Evolutionary conservation across 805 yeast species (phyloP).

Genomic region (Lipomyces oligophaga): DNA sequence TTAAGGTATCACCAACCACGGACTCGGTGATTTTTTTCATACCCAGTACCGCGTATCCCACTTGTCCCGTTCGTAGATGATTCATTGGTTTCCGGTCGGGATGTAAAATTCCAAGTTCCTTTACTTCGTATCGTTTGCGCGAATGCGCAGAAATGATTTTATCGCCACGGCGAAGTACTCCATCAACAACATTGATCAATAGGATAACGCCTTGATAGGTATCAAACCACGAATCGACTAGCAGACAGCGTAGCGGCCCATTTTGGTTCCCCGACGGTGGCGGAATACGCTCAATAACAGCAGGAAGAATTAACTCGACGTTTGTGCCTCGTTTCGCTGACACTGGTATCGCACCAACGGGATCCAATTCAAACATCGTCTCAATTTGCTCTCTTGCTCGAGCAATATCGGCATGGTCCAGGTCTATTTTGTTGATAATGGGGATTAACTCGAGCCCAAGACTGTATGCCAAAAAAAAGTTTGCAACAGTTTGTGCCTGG

Average conservation of each 20-base stretch:
- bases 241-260: conserved; percentile 62
- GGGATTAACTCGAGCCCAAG: conserved; percentile 80
- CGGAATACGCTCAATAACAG: conserved; percentile 76
- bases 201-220: conserved; percentile 86
- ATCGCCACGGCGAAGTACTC: conserved; percentile 67
- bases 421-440: conserved; percentile 85
- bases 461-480: conserved; percentile 83
- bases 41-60: conserved; percentile 91
- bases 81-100: conserved; percentile 75
- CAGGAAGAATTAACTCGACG: conserved; percentile 74
- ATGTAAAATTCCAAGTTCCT: conserved; percentile 93
- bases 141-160: conserved; percentile 76
- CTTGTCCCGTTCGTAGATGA: conserved; percentile 78
- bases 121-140: conserved; percentile 70
- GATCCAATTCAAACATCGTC: conserved; percentile 71
- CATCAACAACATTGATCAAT: conserved; percentile 81
- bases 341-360: conserved; percentile 71
- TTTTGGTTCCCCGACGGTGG: conserved; percentile 57
- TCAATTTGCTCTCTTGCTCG: conserved; percentile 82
- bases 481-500: conserved; percentile 97
- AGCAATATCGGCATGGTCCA: conserved; percentile 80
- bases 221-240: conserved; percentile 98
- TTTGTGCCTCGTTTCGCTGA: conserved; percentile 90
- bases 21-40: conserved; percentile 87
- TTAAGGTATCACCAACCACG: conserved; percentile 84